Conservation (phyloP, 176 grass and related monocot species). For the Chrysopogon serrulatus region DNA sequence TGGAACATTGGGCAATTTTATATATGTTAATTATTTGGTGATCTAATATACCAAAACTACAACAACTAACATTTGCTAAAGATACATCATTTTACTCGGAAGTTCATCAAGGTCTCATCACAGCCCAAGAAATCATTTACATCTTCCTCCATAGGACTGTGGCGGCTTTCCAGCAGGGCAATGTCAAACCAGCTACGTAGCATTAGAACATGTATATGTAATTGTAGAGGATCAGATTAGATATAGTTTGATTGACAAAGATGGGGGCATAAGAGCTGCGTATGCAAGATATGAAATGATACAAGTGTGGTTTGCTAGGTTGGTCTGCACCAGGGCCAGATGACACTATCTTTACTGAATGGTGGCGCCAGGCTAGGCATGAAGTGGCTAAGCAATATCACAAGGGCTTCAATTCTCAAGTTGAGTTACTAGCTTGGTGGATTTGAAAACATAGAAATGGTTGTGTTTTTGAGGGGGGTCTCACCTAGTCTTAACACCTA, state of each 20-base stretch:
- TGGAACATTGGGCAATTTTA: background rate
- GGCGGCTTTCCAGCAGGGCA: background rate
- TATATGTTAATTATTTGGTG: background rate
- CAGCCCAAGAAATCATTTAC: background rate
- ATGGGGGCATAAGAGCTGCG: background rate
- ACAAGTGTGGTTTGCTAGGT: background rate
- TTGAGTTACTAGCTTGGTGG: too few relatives aligned
- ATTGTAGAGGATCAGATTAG: background rate
- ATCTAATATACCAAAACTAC: background rate
- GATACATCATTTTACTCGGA: background rate
- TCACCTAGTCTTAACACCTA: background rate
- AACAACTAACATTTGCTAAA: background rate
- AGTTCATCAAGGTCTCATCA: background rate
- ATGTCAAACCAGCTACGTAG: background rate
- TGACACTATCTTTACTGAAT: background rate
- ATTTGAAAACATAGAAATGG: too few relatives aligned
- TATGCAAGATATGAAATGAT: background rate
- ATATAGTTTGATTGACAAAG: background rate
- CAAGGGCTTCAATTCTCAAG: too few relatives aligned
- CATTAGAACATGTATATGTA: background rate
- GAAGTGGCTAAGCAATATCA: background rate
- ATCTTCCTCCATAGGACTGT: background rate
- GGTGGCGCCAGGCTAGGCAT: background rate
- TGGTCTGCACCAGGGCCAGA: background rate
- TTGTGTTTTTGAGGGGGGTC: too few relatives aligned